phyloP scores from a whole-genome alignment of 2,329 filamentous ascomycete genomes.

The Apiospora sp. region DNA sequence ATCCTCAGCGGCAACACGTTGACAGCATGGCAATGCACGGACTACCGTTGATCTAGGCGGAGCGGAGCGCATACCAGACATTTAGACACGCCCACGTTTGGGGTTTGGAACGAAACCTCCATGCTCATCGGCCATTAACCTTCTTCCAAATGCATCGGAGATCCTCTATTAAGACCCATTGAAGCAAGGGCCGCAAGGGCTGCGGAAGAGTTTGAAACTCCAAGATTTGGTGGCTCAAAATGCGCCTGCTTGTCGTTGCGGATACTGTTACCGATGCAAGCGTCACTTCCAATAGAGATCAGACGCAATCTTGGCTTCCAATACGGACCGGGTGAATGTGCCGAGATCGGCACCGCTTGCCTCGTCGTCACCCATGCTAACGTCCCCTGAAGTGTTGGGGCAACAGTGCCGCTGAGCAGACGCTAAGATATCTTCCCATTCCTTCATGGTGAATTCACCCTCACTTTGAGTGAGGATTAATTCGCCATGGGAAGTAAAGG shows the following conservation, averaged over 20 bases:
- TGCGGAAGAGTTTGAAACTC: slow-evolving; percentile 14
- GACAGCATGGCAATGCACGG: slow-evolving; percentile 5
- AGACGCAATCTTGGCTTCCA: slow-evolving; percentile 54
- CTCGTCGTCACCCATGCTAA: slow-evolving; percentile 57
- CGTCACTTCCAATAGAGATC: slow-evolving; percentile 63
- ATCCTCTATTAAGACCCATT: slow-evolving; percentile 16
- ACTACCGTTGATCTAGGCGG: slow-evolving; percentile 17
- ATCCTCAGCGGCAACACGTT: slow-evolving; percentile 15
- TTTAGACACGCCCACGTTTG: slow-evolving; percentile 17
- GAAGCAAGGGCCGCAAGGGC: neutral
- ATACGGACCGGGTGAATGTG: slow-evolving; percentile 67
- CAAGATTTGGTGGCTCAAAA: neutral
- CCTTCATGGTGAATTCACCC: slow-evolving; percentile 76
- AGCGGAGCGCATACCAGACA: neutral
- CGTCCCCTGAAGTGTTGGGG: slow-evolving; percentile 45
- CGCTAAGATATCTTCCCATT: slow-evolving; percentile 77
- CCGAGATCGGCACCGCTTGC: slow-evolving; percentile 59
- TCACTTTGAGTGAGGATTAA: slow-evolving; percentile 83
- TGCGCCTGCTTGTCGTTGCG: neutral
- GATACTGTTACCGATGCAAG: neutral
- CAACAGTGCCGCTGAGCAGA: slow-evolving; percentile 73
- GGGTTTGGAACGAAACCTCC: neutral
- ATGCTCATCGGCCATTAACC: slow-evolving; percentile 13
- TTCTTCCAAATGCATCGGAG: slow-evolving; percentile 13
- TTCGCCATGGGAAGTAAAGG: slow-evolving; percentile 77